Conservation (phyloP, 805 yeast species). For the Candida tammaniensis region DNA sequence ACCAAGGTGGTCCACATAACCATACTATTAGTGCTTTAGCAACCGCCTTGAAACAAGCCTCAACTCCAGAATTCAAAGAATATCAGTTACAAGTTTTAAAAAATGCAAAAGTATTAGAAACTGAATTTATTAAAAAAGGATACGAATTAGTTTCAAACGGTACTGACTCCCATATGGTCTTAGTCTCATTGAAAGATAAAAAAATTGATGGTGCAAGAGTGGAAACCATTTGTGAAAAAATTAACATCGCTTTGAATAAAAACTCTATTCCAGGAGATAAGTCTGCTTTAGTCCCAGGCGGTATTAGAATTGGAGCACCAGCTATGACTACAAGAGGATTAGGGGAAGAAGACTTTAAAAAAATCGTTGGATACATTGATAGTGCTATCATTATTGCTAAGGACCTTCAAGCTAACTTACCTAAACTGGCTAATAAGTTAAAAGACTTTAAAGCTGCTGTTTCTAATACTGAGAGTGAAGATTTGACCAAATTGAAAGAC, state of each 20-base stretch:
- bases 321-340: conserved; percentile 98
- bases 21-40: conserved; percentile 96
- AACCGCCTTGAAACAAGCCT: conserved; percentile 90
- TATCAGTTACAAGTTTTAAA: conserved; percentile 82
- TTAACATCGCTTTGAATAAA: conserved; percentile 93
- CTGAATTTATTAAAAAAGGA: conserved; percentile 61
- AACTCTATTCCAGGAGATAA: conserved; percentile 96
- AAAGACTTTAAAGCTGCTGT: conserved; percentile 92
- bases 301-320: conserved; percentile 95
- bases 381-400: conserved; percentile 75
- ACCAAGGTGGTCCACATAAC: conserved; percentile 99
- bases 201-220: conserved; percentile 94
- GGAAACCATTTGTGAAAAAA: conserved; percentile 83
- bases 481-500: conserved; percentile 58
- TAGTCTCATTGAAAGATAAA: conserved; percentile 76
- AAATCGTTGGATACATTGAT: conserved; percentile 78
- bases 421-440: conserved; percentile 90
- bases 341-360: conserved; percentile 69
- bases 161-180: conserved; percentile 90
- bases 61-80: conserved; percentile 79
- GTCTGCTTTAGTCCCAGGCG: conserved; percentile 94
- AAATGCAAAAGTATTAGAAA: conserved; percentile 78
- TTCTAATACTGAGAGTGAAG: conserved; percentile 65
- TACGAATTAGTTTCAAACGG: conserved; percentile 85
- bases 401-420: conserved; percentile 72